These are phyloP conservation scores for Trypanosoma vivax DNA, from an alignment of 208 protist species.

Conservation along the genomic window DNA sequence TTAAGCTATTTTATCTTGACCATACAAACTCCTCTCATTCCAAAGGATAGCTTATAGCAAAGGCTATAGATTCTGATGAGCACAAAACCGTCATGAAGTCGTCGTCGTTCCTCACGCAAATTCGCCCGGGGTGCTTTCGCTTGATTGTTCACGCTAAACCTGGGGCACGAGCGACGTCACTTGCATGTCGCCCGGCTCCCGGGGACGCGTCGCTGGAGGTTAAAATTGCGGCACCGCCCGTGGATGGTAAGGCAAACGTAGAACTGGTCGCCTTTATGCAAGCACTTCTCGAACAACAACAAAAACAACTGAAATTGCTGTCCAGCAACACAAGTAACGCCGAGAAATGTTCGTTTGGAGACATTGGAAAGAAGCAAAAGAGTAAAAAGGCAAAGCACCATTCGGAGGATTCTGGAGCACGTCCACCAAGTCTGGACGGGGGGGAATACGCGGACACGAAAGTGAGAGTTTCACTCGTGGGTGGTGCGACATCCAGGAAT, in stretches of 20 bases:
- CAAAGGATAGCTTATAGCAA: too few species aligned
- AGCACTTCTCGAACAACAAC: conserved; percentile 29
- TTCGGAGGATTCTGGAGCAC: too few species aligned
- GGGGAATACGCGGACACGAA: conserved; percentile 13
- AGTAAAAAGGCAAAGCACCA: conserved; percentile 24
- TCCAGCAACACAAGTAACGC: background rate
- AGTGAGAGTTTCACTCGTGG: conserved; percentile 40
- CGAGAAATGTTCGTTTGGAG: background rate
- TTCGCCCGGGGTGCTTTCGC: conserved; percentile 35
- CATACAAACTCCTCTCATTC: too few species aligned
- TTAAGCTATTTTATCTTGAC: too few species aligned
- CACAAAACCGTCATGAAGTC: too few species aligned
- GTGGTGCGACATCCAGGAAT: conserved; percentile 45
- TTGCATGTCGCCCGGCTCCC: conserved; percentile 24
- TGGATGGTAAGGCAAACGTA: conserved; percentile 73
- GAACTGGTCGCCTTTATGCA: conserved; percentile 69
- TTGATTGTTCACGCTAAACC: conserved; percentile 70
- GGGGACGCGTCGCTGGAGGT: conserved; percentile 38
- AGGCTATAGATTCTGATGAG: too few species aligned
- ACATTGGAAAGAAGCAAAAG: conserved; percentile 7
- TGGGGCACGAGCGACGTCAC: conserved; percentile 38
- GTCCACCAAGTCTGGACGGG: background rate
- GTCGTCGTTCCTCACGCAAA: conserved; percentile 39
- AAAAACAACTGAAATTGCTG: background rate
- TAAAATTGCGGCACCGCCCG: conserved; percentile 58